Evolutionary conservation across 495 filamentous ascomycete species (phyloP), one percentile per base, ranked within the genome.

Genomic region (Aspergillus coremiiformis): DNA sequence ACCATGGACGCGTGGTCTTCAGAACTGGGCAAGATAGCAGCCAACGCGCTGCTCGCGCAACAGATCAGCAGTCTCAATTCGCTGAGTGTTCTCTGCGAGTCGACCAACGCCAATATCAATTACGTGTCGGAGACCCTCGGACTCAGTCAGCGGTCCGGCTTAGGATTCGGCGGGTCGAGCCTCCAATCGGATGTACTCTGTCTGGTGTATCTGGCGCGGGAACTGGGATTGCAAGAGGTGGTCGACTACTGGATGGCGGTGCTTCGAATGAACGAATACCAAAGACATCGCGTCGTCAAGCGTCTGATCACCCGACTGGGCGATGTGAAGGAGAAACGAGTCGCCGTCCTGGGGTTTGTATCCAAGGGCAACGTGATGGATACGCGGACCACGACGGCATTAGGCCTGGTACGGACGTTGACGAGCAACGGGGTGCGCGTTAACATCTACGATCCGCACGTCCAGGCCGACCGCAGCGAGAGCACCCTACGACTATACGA

Each of bases 1-100:
- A 86, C 79, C 4, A 83, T 84, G 65, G 87, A 89, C 64, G 68
- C 84, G 2, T 90, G 84, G 78, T 89, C 85, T 5, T 83, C 84
- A 0, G 87, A 92, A 66, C 73, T 92, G 1, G 72, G 84, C 4
- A 89, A 89, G 62, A 73, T 92, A 3, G 84, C 82, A 0, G 83
- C 85, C 5, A 90, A 90, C 57, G 81, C 86, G 1, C 76, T 90
- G 67, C 69, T 90, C 6, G 87, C 87, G 2, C 87, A 92, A 62
- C 79, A 86, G 39, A 87, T 90, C 55, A 85, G 80, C 65, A 85
- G 78, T 61, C 81, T 89, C 56, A 87, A 89, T 63, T 79, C 85
- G 4, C 74, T 90, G 26, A 81, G 77, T 19, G 80, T 84, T 14
- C 82, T 89, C 47, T 90, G 87, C 64, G 85, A 89, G 62, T 77